Evolutionary conservation across 164 flowering plant species (phyloP), one percentile per base, ranked within the genome.

Genomic region (Magnolia kwangsiensis): DNA sequence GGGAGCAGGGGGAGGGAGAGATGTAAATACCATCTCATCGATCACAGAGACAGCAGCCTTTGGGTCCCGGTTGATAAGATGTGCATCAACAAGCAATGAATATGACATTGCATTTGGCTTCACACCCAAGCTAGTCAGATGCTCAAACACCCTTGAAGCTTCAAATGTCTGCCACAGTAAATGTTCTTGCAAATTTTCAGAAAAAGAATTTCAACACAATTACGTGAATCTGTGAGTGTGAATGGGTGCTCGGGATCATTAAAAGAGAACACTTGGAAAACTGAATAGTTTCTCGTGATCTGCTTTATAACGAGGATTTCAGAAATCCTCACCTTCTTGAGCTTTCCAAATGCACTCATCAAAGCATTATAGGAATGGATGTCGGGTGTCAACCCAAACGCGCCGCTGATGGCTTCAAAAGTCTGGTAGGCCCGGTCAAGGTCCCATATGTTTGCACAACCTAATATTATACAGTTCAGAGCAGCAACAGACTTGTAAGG

Each of bases 401-500:
- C 50, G 58, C 86, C 65, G 72, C 85, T 76, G 58, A 94, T 91
- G 69, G 99, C 94, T 77, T 86, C 91, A 82, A 96, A 96, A 6
- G 99, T 94, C 83, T 92, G 93, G 80, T 93, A 96, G 69, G 98
- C 98, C 69, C 98, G 91, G 69, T 94, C 95, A 78, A 96, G 89
- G 80, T 96, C 98, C 97, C 98, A 94, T 74, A 84, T 94, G 80
- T 93, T 94, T 71, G 96, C 96, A 87, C 98, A 94, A 63, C 99
- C 99, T 73, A 91, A 81, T 80, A 96, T 85, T 27, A 96, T 24
- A 84, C 99, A 94, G 74, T 96, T 96, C 49, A 96, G 83, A 75
- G 98, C 98, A 83, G 98, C 92, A 82, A 96, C 90, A 77, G 99
- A 96, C 78, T 94, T 96, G 86, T 88, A 93, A 49, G 98, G 98